A percentile compares a stretch with the other conserved stretches of the same genome.
phyloP scores from a whole-genome alignment of 1,139 yeast species.

The Hemisphaericaspora subhashii region DNA sequence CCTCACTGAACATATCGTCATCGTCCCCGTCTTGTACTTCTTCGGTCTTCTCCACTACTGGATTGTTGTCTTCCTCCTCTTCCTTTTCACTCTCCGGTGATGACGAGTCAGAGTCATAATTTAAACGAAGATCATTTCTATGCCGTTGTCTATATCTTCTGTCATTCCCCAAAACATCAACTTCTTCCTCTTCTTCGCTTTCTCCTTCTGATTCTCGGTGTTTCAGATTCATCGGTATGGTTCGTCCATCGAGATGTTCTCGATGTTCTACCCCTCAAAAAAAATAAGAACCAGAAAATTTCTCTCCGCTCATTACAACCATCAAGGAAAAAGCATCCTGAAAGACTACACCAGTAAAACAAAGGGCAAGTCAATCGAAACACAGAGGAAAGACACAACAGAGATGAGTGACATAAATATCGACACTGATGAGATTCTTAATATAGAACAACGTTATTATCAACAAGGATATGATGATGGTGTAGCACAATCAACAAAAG shows the following conservation, averaged over 20 bases:
- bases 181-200: conserved; percentile 17
- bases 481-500: conserved; percentile 32
- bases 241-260: no score
- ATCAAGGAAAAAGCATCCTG: no score
- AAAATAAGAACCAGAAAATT: no score
- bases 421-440: conserved; percentile 50
- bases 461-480: conserved; percentile 48
- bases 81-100: conserved; percentile 18
- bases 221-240: conserved; percentile 3
- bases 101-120: conserved; percentile 38
- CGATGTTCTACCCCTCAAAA: no score
- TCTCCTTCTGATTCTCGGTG: background rate
- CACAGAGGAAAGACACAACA: background rate
- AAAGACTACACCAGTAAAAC: background rate
- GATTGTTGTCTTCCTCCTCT: conserved; percentile 1
- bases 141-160: conserved; percentile 21
- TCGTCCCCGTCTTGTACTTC: conserved; percentile 25
- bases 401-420: conserved; percentile 19
- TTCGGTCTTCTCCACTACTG: conserved; percentile 3
- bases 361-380: background rate
- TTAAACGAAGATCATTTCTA: conserved; percentile 23
- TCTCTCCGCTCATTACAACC: no score
- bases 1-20: no score
- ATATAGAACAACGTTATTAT: conserved; percentile 58
- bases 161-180: conserved; percentile 28